Base-by-base conservation (phyloP, 2,329 filamentous ascomycete species). In the Fusarium euwallaceae region DNA sequence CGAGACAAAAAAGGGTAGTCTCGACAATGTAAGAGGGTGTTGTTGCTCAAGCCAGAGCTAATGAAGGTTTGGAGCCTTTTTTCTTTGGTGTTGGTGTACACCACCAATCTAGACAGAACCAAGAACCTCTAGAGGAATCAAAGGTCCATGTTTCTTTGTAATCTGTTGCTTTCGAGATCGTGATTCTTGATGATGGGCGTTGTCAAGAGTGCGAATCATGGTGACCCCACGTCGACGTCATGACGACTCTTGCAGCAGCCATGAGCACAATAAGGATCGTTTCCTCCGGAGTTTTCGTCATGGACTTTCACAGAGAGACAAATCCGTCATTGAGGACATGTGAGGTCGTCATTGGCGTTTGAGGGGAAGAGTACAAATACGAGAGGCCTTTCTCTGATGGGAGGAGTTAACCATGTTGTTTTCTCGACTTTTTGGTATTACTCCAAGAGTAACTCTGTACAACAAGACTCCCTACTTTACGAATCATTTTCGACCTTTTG, bases 151-250 rank as follows among this genome's bases (percentile, higher is more conserved):
- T 51, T 61, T 67, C 29, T 71, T 64, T 64, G 62, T 62, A 61
- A 70, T 64, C 41, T 43, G 6, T 24, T 24, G 20, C 16, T 32
- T 24, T 59, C 11, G 41, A 48, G 60, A 73, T 75, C 48, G 59
- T 32, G 72, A 74, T 74, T 36, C 9, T n/a, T 12, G 10, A 51
- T 8, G 39, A 48, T 48, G 22, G 43, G 43, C 32, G 27, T 37
- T 32, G 16, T 29, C 6, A 43, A 51, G 22, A 70, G 61, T 43
- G 55, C 27, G 36, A 59, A 62, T 71, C 62, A 75, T 73, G 45
- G n/a, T 75, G 66, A 75, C 72, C 63, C 72, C 72, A 71, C 72
- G 72, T 75, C 72, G 72, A 75, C 72, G 72, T 75, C 72, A 75
- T 75, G 66, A 70, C 37, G 53, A 39, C 16, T 48, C 4, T 14